These are phyloP conservation scores for Colletotrichum tropicale DNA, from an alignment of 2,329 filamentous ascomycete genomes.

Conservation along the genomic window DNA sequence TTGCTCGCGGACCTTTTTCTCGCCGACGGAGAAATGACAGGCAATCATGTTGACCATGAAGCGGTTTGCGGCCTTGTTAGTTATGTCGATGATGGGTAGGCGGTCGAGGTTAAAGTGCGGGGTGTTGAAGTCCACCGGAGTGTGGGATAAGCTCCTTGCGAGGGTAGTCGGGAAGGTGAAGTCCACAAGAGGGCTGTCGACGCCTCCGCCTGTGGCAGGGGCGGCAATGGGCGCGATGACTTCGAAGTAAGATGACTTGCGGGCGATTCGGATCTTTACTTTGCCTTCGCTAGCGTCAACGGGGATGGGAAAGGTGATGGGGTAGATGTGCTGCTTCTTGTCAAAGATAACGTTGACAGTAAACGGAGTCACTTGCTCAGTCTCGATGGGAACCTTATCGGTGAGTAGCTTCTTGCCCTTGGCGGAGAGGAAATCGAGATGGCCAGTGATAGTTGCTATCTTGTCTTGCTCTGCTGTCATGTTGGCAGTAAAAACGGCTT, in stretches of 20 bases:
- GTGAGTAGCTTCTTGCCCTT: slow-evolving; percentile 39
- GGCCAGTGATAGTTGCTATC: slow-evolving; percentile 42
- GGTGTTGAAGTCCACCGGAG: slow-evolving; percentile 42
- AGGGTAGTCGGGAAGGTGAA: slow-evolving; percentile 42
- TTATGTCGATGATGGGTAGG: slow-evolving; percentile 46
- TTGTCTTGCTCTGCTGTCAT: slow-evolving; percentile 25
- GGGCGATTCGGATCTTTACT: slow-evolving; percentile 44
- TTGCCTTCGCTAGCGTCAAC: slow-evolving; percentile 35
- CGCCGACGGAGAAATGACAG: slow-evolving; percentile 45
- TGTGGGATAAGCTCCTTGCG: slow-evolving; percentile 16
- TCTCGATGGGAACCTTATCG: slow-evolving; percentile 38
- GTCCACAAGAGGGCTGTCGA: slow-evolving; percentile 24
- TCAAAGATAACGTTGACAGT: slow-evolving; percentile 45
- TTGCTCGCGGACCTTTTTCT: slow-evolving; percentile 39
- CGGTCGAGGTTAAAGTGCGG: slow-evolving; percentile 48
- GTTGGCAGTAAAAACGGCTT: slow-evolving; percentile 29
- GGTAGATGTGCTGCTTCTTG: slow-evolving; percentile 29
- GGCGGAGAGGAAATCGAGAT: slow-evolving; percentile 39
- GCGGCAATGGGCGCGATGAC: slow-evolving; percentile 40
- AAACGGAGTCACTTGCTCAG: slow-evolving; percentile 43
- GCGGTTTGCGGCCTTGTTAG: slow-evolving; percentile 32
- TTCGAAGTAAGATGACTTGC: slow-evolving; percentile 49
- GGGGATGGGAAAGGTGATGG: slow-evolving; percentile 44
- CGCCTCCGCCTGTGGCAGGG: slow-evolving; percentile 18
- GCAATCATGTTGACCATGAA: slow-evolving; percentile 45